Evolutionary conservation across 441 rosid species (phyloP).

Genomic region (Croton setiger): DNA sequence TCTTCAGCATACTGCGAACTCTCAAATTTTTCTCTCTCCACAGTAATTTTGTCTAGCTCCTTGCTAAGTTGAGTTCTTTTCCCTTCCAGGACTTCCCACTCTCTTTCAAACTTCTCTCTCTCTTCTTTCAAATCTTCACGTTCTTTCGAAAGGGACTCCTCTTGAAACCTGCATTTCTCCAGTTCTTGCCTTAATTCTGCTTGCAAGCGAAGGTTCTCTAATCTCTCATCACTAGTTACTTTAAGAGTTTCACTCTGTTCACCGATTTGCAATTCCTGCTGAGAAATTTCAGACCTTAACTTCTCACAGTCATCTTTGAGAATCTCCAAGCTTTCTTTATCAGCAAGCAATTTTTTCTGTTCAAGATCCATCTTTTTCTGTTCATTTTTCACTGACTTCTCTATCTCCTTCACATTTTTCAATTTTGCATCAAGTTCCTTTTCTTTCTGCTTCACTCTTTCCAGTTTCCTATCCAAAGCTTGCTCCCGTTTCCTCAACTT

Average conservation of each 20-base stretch:
- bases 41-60: constrained; percentile 40
- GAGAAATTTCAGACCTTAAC: constrained; percentile 52
- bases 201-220: constrained; percentile 55
- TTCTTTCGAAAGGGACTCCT: constrained; percentile 62
- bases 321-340: constrained; percentile 43
- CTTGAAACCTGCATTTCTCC: constrained; percentile 47
- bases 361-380: constrained; percentile 60
- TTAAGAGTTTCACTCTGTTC: constrained; percentile 58
- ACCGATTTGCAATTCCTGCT: constrained; percentile 51
- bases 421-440: constrained; percentile 55
- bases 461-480: constrained; percentile 50
- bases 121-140: constrained; percentile 64
- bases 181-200: constrained; percentile 64
- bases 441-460: constrained; percentile 66
- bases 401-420: constrained; percentile 55
- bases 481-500: constrained; percentile 56
- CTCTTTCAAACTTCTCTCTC: constrained; percentile 71
- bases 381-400: constrained; percentile 50
- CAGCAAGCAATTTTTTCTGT: constrained; percentile 46
- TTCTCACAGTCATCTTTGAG: constrained; percentile 66
- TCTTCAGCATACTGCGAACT: constrained; percentile 42
- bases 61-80: constrained; percentile 48
- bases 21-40: constrained; percentile 53
- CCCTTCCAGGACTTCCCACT: constrained; percentile 73
- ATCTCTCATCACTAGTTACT: constrained; percentile 59